These are phyloP conservation scores for Apiotrichum siamense DNA, from an alignment of 1,284 basidiomycete species.

Conservation along the genomic window DNA sequence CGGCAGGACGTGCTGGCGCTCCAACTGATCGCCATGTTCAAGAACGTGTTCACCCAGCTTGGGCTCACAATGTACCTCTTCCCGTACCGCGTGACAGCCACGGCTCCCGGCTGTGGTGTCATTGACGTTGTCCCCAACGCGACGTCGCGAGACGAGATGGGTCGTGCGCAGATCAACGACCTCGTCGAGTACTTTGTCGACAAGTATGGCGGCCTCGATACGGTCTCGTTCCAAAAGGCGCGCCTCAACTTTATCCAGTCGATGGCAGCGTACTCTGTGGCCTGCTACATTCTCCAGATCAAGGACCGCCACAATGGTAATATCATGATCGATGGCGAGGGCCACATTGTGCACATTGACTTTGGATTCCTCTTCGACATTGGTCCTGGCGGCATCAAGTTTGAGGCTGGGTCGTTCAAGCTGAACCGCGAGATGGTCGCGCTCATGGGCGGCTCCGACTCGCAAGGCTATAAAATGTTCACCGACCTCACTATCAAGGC, in stretches of 20 bases:
- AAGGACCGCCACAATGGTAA: constrained; percentile 98
- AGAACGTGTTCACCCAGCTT: constrained; percentile 84
- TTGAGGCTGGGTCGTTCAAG: constrained; percentile 96
- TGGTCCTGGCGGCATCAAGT: constrained; percentile 72
- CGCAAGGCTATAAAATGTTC: constrained; percentile 90
- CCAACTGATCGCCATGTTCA: constrained; percentile 99
- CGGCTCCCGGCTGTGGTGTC: constrained; percentile 92
- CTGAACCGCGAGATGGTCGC: constrained; percentile 96
- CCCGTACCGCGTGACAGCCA: constrained; percentile 96
- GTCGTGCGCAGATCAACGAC: constrained; percentile 95
- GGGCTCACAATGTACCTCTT: constrained; percentile 89
- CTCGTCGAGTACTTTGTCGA: constrained; percentile 90
- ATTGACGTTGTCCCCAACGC: constrained; percentile 98
- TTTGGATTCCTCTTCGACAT: constrained; percentile 99
- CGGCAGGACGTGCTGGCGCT: constrained; percentile 94
- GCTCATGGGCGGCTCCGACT: constrained; percentile 90
- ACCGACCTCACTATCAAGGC: constrained; percentile 91
- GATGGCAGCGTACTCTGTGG: constrained; percentile 99
- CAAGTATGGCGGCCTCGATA: constrained; percentile 86
- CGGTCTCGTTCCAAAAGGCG: constrained; percentile 83
- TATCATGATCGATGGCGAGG: constrained; percentile 97
- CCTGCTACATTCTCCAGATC: constrained; percentile 95
- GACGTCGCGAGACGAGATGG: constrained; percentile 99
- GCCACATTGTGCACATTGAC: constrained; percentile 89
- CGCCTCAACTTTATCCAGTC: constrained; percentile 95